Percentiles rank a stretch among this genome's conserved stretches.
Conservation (phyloP, 2,329 filamentous ascomycete genomes). For the Sclerotiophoma versabilis region DNA sequence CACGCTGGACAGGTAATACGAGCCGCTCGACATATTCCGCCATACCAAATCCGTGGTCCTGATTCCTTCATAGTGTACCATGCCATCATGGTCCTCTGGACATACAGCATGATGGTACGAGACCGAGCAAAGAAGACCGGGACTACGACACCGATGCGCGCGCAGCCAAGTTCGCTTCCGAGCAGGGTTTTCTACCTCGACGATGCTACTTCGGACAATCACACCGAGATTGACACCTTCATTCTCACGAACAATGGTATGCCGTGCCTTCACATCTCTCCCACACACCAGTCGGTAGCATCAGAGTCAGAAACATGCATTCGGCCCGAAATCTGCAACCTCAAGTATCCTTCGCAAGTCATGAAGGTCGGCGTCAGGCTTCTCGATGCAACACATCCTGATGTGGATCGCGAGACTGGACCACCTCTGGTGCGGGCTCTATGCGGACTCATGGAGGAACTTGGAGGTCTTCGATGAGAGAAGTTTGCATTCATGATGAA, state of each 20-base stretch:
- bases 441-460: conserved; percentile 28
- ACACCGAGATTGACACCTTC: conserved; percentile 20
- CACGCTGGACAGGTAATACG: conserved; percentile 30
- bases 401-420: conserved; percentile 22
- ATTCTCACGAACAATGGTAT: conserved; percentile 14
- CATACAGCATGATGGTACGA: conserved; percentile 32
- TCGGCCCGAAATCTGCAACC: conserved; percentile 14
- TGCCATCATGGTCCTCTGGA: conserved; percentile 34
- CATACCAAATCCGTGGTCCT: conserved; percentile 28
- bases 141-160: conserved; percentile 11
- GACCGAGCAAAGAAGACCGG: conserved; percentile 26
- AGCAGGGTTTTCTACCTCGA: conserved; percentile 17
- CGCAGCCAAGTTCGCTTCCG: not conserved
- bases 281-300: not conserved
- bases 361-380: conserved; percentile 27
- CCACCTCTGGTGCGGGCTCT: conserved; percentile 27
- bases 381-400: conserved; percentile 27
- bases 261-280: conserved; percentile 20
- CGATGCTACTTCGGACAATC: conserved; percentile 10
- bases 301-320: not conserved
- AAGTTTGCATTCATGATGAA: not conserved
- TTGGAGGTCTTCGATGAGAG: conserved; percentile 6
- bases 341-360: conserved; percentile 24
- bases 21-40: conserved; percentile 20
- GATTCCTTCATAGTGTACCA: conserved; percentile 32